Conservation (phyloP, 2,329 filamentous ascomycete species). For the Diaporthe nobilis region DNA sequence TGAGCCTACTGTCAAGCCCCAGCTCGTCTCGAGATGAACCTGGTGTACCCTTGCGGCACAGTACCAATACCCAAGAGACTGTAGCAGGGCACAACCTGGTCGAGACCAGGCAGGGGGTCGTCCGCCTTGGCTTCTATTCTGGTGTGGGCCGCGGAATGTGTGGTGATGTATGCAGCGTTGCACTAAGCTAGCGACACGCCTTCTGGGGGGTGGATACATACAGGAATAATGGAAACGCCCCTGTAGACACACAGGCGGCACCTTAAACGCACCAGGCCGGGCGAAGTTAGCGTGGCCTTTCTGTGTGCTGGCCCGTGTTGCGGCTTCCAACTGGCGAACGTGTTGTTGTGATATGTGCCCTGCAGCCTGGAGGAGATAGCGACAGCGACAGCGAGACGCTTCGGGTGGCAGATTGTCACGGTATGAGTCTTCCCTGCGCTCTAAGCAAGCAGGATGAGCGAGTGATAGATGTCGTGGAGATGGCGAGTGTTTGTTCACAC, state of each 20-base stretch:
- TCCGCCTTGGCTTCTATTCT: slow-evolving; percentile 36
- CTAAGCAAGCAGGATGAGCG: neutral
- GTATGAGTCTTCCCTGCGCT: neutral
- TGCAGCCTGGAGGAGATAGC: neutral
- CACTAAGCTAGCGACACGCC: neutral
- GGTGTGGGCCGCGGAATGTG: slow-evolving; percentile 27
- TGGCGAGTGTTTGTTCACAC: slow-evolving; percentile 12
- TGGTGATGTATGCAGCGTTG: slow-evolving; percentile 14
- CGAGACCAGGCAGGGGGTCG: slow-evolving; percentile 12
- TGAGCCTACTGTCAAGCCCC: slow-evolving; percentile 16
- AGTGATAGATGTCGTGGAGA: neutral
- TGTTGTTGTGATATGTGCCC: neutral
- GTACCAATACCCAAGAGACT: slow-evolving; percentile 15
- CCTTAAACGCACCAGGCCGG: neutral
- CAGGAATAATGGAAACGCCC: neutral
- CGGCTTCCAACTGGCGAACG: neutral
- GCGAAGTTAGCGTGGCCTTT: slow-evolving; percentile 14
- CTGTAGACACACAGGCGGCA: neutral
- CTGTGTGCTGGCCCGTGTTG: neutral
- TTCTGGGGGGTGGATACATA: neutral
- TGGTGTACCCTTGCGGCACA: slow-evolving; percentile 33
- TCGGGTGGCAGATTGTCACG: neutral
- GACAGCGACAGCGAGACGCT: neutral
- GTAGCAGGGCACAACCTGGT: slow-evolving; percentile 29
- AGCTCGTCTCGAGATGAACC: slow-evolving; percentile 33